Base-by-base conservation (phyloP, 2,329 filamentous ascomycete genomes). In the Colletotrichum cuscutae region DNA sequence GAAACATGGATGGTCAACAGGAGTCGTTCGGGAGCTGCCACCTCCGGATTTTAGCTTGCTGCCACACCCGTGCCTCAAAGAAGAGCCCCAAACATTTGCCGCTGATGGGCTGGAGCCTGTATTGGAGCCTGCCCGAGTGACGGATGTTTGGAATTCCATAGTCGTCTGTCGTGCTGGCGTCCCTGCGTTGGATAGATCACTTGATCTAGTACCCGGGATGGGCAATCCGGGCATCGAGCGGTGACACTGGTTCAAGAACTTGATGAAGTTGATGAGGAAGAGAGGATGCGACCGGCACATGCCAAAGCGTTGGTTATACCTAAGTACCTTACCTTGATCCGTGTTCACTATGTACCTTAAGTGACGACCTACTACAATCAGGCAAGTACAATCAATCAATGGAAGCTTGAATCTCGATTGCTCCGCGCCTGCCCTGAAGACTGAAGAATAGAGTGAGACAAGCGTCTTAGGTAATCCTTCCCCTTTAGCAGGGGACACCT, bases 21-120 rank as follows among this genome's bases (percentile, higher is more conserved):
- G 75, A 74, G 75, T 71, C 71, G 64, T 76, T 77, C 78, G 80
- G 80, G 76, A 80, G 62, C 75, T 74, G 78, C 75, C 79, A 79
- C 66, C 78, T 81, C 80, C 79, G 80, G 75, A 72, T 76, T 66
- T 72, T 72, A 73, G 71, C 58, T 68, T 72, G 68, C 68, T 69
- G 64, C 65, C 59, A 57, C 52, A 66, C 54, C 58, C 62, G 68
- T 74, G 68, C 68, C 54, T 66, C 62, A 49, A 67, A 66, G 49
- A 60, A 65, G 30, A 68, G 68, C 68, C 57, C 68, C 68, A 64
- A 62, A 62, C 67, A 71, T 73, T 24, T 32, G 37, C 28, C 49
- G 56, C 24, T 35, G 56, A 32, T 66, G 64, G 32, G 24, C 35
- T 57, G 68, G 32, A 9, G 63, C 15, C 7, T 19, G 42, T 8